Evolutionary conservation across 306 rosid genomes (phyloP).

Genomic region (Nissolia schottii): DNA sequence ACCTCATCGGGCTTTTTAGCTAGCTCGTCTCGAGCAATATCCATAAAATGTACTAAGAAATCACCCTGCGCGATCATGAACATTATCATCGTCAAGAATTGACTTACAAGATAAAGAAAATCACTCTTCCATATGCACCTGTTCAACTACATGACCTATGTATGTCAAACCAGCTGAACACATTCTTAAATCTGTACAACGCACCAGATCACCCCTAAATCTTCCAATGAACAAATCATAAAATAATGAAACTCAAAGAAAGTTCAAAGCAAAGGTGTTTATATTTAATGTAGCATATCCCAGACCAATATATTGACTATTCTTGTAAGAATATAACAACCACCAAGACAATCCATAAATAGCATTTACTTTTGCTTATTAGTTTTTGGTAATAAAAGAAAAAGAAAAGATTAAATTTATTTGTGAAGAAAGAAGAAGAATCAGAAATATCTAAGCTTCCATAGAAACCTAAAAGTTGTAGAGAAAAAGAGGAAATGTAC

Average conservation of each 20-base stretch:
- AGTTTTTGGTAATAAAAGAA: background rate
- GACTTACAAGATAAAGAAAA: slow-evolving; percentile 12
- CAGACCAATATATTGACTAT: background rate
- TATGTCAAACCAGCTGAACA: background rate
- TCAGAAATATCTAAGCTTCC: too few species aligned
- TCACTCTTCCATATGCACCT: background rate
- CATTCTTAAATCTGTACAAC: background rate
- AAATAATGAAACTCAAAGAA: background rate
- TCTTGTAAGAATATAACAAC: background rate
- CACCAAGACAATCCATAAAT: background rate
- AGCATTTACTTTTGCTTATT: background rate
- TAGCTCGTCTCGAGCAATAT: slow-evolving; percentile 90
- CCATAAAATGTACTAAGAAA: slow-evolving; percentile 98
- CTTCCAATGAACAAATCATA: background rate
- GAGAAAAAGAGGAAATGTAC: background rate
- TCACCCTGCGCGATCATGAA: slow-evolving; percentile 67
- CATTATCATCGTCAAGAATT: slow-evolving; percentile 1
- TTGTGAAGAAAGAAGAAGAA: background rate
- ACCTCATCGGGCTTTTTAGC: slow-evolving; percentile 87
- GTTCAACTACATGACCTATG: background rate
- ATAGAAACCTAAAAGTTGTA: too few species aligned
- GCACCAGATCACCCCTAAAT: background rate
- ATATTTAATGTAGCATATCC: background rate
- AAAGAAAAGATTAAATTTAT: background rate
- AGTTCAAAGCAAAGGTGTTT: background rate